A percentile compares a stretch with the other conserved stretches of the same genome.
phyloP scores from a whole-genome alignment of 352 stramenopile species.

The Globisporangium megalacanthum region DNA sequence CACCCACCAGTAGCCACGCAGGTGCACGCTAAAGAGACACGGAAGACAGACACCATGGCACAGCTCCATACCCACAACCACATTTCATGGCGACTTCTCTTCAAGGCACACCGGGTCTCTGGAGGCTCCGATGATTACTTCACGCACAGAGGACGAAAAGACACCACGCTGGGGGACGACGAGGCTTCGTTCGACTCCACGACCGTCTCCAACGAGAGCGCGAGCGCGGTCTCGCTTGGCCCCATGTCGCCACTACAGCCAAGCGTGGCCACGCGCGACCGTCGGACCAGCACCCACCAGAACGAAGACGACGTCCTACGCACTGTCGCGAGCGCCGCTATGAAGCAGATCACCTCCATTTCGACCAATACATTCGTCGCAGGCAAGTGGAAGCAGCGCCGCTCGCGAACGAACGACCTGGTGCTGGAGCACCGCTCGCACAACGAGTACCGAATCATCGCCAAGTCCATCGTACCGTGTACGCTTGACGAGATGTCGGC shows the following conservation, averaged over 20 bases:
- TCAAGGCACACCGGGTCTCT: neutral
- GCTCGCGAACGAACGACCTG: conserved; percentile 5
- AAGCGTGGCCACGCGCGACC: neutral
- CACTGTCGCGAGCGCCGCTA: conserved; percentile 4
- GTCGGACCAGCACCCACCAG: neutral
- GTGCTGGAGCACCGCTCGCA: conserved; percentile 12
- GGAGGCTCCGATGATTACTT: neutral
- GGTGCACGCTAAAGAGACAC: neutral
- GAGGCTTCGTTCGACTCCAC: neutral
- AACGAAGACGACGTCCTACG: conserved; percentile 9
- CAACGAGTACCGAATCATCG: conserved; percentile 16
- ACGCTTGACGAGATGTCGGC: conserved; percentile 17
- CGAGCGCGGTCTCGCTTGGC: conserved; percentile 2
- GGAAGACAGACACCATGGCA: neutral
- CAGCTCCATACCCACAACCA: neutral
- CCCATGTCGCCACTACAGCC: conserved; percentile 3
- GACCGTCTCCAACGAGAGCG: neutral
- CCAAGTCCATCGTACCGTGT: conserved; percentile 18
- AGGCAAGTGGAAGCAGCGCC: conserved; percentile 13
- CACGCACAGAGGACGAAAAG: neutral
- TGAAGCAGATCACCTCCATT: conserved; percentile 10
- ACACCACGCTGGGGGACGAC: neutral
- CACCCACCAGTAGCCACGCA: too few relatives aligned
- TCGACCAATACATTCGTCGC: conserved; percentile 11
- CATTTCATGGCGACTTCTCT: conserved; percentile 4